These are phyloP conservation scores for Acorus gramineus DNA, from an alignment of 106 monocot species.

Conservation along the genomic window DNA sequence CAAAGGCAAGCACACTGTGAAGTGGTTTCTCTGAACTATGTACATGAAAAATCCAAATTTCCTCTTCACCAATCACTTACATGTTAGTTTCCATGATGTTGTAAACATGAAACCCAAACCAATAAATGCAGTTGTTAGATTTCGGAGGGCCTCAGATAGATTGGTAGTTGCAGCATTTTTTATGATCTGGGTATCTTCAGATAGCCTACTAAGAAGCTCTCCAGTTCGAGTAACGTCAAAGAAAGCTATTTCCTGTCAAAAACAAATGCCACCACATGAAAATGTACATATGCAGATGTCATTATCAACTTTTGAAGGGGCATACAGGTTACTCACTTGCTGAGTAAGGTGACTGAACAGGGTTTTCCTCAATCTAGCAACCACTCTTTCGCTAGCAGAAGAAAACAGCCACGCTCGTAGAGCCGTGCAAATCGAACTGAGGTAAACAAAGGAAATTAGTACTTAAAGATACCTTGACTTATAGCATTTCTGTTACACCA, in stretches of 20 bases:
- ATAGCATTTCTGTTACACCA: too few relatives aligned
- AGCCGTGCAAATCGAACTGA: slow-evolving; percentile 69
- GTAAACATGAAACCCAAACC: slow-evolving; percentile 90
- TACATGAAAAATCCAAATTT: too few relatives aligned
- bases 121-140: slow-evolving; percentile 66
- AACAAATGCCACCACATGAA: not conserved
- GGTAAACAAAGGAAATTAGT: too few relatives aligned
- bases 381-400: slow-evolving; percentile 97
- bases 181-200: slow-evolving; percentile 97
- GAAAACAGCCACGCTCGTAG: slow-evolving; percentile 91
- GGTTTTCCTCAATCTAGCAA: slow-evolving; percentile 88
- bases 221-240: slow-evolving; percentile 97
- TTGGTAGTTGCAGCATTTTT: slow-evolving; percentile 99
- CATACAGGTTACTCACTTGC: slow-evolving; percentile 40
- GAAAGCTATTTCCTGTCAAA: slow-evolving; percentile 87
- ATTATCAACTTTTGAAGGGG: too few relatives aligned
- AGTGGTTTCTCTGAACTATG: too few relatives aligned
- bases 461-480: too few relatives aligned
- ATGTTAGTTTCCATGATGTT: slow-evolving; percentile 94
- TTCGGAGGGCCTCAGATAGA: slow-evolving; percentile 89
- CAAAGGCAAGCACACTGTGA: too few relatives aligned
- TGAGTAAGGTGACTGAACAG: slow-evolving; percentile 84
- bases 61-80: slow-evolving; percentile 26
- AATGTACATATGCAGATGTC: too few relatives aligned
- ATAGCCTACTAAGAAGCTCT: slow-evolving; percentile 93